Base-by-base conservation (phyloP, 1,139 yeast species). In the Eremothecium sinecaudum region DNA sequence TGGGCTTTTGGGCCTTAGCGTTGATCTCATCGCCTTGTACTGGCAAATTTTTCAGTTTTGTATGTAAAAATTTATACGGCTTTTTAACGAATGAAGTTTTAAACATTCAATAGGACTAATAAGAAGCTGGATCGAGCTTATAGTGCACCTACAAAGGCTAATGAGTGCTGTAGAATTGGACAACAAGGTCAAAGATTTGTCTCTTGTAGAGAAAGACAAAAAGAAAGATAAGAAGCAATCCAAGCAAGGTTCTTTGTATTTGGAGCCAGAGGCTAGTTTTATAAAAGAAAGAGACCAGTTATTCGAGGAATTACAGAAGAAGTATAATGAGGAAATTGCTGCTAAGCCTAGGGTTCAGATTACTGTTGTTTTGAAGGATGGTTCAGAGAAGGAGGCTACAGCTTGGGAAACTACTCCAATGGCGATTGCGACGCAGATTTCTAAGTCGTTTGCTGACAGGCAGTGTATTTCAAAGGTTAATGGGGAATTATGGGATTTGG, bases 401-500 rank as follows among this genome's bases (percentile, higher is more conserved):
- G 67, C 95, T 4, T 92, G 78, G 76, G 95, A 86, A 59, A 87
- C 98, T 34, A 66, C 84, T 22, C 98, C 99, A 33, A 62, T 82
- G 63, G 81, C 77, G 38, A 81, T 90, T 46, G 96, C 97, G 38
- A 69, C 68, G 50, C 76, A 63, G 37, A 87, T 90, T 50, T 87
- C 94, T 47, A 82, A 83, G 61, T 80, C 95, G n/a, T 78, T 79
- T 49, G 62, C 72, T 37, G 97, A 90, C 48, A 79, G 86, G 64
- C 81, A 83, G 52, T 86, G 92, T 43, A 86, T 92, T 49, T 73
- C 97, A 40, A 86, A 84, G 63, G 92, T 90, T 39, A 72, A 92
- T 53, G 95, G 94, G 39, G 68, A 72, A 47, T 68, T 87, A 49
- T 92, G 98, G 98, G 99, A 92, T 65, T 69, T 92, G 56, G 92